phyloP scores from a whole-genome alignment of 2,329 filamentous ascomycete species.

The Colletotrichum melonis region DNA sequence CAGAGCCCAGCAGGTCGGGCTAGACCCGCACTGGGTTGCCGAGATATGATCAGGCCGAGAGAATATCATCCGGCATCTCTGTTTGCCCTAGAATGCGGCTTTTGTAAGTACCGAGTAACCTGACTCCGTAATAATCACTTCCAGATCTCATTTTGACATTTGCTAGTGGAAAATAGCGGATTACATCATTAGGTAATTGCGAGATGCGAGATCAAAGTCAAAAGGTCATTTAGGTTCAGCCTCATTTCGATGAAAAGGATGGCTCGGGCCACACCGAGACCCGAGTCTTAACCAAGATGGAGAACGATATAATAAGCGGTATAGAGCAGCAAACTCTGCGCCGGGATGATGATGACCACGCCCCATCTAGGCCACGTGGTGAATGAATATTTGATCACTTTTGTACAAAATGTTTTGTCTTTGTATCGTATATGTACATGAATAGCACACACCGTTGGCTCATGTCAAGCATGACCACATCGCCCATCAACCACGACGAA shows the following conservation, averaged over 20 bases:
- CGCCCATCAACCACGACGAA: background rate
- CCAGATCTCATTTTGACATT: too few species aligned
- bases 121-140: too few species aligned
- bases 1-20: too few species aligned
- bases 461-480: background rate
- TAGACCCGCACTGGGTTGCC: too few species aligned
- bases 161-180: background rate
- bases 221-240: background rate
- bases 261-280: background rate
- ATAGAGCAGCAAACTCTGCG: background rate
- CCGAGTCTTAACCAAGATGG: background rate
- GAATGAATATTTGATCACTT: background rate
- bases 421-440: background rate
- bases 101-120: too few species aligned
- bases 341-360: background rate
- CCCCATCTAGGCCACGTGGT: background rate
- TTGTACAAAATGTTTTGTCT: background rate
- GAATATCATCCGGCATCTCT: too few species aligned
- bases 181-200: fast-evolving
- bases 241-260: background rate
- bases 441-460: background rate
- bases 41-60: too few species aligned
- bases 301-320: background rate
- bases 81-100: too few species aligned
- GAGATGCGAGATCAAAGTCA: background rate